Conservation (phyloP, 495 filamentous ascomycete genomes). For the Bombardia bombarda region DNA sequence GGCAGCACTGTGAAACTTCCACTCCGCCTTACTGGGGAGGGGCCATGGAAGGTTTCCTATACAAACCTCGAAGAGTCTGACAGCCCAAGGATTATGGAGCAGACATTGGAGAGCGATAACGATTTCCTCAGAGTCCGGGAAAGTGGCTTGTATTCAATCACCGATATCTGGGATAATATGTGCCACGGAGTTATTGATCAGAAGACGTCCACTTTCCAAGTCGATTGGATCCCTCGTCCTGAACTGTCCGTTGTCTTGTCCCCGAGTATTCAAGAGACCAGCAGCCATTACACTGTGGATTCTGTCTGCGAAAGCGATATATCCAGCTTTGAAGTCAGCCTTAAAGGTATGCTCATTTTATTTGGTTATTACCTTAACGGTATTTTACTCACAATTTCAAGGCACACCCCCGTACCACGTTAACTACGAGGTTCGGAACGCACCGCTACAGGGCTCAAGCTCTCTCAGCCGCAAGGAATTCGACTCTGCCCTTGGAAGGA, state of each 20-base stretch:
- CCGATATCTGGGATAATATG: constrained; percentile 62
- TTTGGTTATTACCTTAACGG: not conserved
- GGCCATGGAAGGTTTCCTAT: constrained; percentile 74
- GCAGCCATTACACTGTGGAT: constrained; percentile 54
- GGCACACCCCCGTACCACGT: constrained; percentile 75
- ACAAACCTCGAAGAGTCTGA: constrained; percentile 47
- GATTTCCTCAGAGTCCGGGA: constrained; percentile 56
- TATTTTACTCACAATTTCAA: constrained; percentile 17
- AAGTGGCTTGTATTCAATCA: constrained; percentile 69
- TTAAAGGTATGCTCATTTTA: constrained; percentile 51
- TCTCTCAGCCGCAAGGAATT: constrained; percentile 57
- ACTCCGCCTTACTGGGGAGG: constrained; percentile 70
- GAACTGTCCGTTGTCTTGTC: constrained; percentile 58
- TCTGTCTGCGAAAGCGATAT: constrained; percentile 91
- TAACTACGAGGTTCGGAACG: constrained; percentile 69
- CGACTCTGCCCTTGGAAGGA: constrained; percentile 60
- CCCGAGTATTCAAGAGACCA: constrained; percentile 41
- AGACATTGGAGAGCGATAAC: constrained; percentile 53
- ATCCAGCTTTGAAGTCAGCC: constrained; percentile 70
- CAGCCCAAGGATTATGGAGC: constrained; percentile 10
- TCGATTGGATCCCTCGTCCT: constrained; percentile 78
- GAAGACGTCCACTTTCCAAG: constrained; percentile 61
- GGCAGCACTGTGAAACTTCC: constrained; percentile 65
- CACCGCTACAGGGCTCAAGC: constrained; percentile 51
- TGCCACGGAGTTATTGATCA: constrained; percentile 76